These are phyloP conservation scores for Teratosphaeria zuluensis DNA, from an alignment of 2,329 filamentous ascomycete species.

Conservation along the genomic window DNA sequence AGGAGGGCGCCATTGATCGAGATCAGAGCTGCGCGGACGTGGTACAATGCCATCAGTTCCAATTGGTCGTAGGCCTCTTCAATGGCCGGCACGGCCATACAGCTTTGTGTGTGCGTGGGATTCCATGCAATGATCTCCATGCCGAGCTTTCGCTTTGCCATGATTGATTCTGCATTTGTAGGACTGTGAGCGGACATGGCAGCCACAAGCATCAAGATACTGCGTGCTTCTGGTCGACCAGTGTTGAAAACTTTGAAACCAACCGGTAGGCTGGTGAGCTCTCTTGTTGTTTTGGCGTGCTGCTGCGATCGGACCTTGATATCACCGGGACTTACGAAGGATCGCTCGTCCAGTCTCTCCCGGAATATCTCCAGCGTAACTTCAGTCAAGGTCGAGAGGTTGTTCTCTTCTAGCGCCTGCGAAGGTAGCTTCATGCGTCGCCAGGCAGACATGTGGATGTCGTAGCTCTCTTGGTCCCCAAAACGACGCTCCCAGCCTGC, in stretches of 20 bases:
- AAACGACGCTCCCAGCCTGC: slow-evolving; percentile 17
- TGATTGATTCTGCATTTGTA: background rate
- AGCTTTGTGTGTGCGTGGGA: slow-evolving; percentile 10
- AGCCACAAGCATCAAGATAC: slow-evolving; percentile 7
- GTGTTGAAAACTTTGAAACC: slow-evolving; percentile 10
- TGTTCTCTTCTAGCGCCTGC: slow-evolving; percentile 10
- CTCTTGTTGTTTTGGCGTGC: background rate
- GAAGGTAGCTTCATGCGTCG: slow-evolving; percentile 6
- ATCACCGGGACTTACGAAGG: slow-evolving; percentile 2
- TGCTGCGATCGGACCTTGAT: background rate
- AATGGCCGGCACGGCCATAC: slow-evolving; percentile 3
- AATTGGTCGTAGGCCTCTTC: slow-evolving; percentile 10
- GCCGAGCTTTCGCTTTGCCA: slow-evolving; percentile 4
- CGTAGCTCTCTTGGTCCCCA: slow-evolving; percentile 12
- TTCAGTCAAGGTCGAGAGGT: slow-evolving; percentile 11
- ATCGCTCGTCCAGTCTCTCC: slow-evolving; percentile 7
- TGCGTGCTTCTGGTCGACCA: slow-evolving; percentile 9
- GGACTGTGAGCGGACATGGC: background rate
- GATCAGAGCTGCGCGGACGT: slow-evolving; percentile 13
- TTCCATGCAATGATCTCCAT: slow-evolving; percentile 14
- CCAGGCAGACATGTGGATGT: slow-evolving; percentile 15
- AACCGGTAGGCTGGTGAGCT: slow-evolving; percentile 1
- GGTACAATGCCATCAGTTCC: slow-evolving; percentile 12
- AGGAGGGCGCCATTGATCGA: slow-evolving; percentile 7
- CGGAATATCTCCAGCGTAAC: slow-evolving; percentile 12